Percentiles rank a stretch among this genome's conserved stretches.
These are phyloP conservation scores for Capsella rubella DNA, from an alignment of 441 rosid species.

Conservation along the genomic window DNA sequence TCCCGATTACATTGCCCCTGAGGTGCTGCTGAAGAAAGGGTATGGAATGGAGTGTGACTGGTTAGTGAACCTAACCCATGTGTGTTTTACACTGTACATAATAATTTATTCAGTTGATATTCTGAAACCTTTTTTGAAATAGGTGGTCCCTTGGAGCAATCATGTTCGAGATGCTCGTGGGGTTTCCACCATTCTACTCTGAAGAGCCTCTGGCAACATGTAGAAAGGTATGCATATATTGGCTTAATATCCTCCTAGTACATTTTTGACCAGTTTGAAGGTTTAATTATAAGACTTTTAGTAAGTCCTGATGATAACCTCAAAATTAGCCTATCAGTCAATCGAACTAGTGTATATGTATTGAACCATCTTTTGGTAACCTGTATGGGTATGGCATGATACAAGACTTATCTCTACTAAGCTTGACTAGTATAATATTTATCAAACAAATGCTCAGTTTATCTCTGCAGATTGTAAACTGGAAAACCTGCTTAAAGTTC, in stretches of 20 bases:
- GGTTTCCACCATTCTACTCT: constrained; percentile 71
- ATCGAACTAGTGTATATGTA: constrained; percentile 1
- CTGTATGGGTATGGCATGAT: constrained; percentile 23
- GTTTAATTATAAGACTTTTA: not conserved
- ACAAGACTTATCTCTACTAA: constrained; percentile 17
- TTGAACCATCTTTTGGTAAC: constrained; percentile 20
- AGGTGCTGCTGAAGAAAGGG: constrained; percentile 74
- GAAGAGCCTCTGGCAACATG: constrained; percentile 68
- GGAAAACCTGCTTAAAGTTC: constrained; percentile 64
- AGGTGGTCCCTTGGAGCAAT: constrained; percentile 84
- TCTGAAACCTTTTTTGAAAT: constrained; percentile 34
- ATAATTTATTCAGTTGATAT: constrained; percentile 15
- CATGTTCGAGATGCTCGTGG: constrained; percentile 78
- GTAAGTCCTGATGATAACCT: constrained; percentile 21
- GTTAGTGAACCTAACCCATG: constrained; percentile 46
- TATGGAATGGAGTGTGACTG: constrained; percentile 81
- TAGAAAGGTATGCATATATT: constrained; percentile 58
- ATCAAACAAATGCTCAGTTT: constrained; percentile 49
- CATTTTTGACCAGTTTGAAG: not conserved
- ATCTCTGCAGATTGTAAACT: constrained; percentile 64
- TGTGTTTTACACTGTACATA: constrained; percentile 13
- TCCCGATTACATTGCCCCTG: constrained; percentile 79
- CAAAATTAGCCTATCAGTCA: constrained; percentile 4
- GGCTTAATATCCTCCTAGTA: constrained; percentile 28
- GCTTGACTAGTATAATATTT: constrained; percentile 42